Percentiles rank a stretch among this genome's conserved stretches.
These are phyloP conservation scores for Melocanna baccifera DNA, from an alignment of 176 grass and related monocot genomes.

Conservation along the genomic window DNA sequence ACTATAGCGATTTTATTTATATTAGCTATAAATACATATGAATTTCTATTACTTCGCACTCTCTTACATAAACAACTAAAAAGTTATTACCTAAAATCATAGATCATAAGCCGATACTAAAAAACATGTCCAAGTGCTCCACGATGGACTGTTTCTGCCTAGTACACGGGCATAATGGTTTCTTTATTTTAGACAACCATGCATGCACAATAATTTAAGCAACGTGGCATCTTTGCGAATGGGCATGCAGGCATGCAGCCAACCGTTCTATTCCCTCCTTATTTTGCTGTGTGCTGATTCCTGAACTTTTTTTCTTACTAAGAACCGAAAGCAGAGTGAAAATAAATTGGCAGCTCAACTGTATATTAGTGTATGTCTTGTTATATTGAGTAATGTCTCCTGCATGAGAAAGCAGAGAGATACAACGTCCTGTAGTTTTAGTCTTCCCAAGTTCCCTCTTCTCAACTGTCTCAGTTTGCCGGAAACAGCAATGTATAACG, in stretches of 20 bases:
- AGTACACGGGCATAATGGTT: not conserved
- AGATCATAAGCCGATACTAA: no score
- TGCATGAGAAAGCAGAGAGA: not conserved
- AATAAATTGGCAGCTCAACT: not conserved
- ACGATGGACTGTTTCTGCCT: not conserved
- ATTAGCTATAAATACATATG: no score
- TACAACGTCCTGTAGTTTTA: not conserved
- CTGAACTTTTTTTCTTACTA: constrained; percentile 1
- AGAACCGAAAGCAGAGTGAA: not conserved
- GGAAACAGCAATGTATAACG: not conserved
- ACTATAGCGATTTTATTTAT: no score
- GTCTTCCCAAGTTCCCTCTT: not conserved
- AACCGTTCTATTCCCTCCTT: constrained; percentile 12
- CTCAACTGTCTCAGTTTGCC: not conserved
- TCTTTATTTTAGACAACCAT: not conserved
- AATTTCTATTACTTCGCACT: no score
- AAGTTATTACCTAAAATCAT: no score
- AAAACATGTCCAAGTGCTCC: no score
- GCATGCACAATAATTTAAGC: constrained; percentile 32
- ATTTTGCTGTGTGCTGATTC: constrained; percentile 25
- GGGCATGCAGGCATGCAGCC: constrained; percentile 12
- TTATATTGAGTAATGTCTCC: constrained; percentile 24
- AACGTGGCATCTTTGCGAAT: constrained; percentile 17
- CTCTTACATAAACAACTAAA: no score
- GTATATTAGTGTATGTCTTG: not conserved